Evolutionary conservation across 1,284 basidiomycete species (phyloP).

Genomic region (Ganoderma resinaceum): DNA sequence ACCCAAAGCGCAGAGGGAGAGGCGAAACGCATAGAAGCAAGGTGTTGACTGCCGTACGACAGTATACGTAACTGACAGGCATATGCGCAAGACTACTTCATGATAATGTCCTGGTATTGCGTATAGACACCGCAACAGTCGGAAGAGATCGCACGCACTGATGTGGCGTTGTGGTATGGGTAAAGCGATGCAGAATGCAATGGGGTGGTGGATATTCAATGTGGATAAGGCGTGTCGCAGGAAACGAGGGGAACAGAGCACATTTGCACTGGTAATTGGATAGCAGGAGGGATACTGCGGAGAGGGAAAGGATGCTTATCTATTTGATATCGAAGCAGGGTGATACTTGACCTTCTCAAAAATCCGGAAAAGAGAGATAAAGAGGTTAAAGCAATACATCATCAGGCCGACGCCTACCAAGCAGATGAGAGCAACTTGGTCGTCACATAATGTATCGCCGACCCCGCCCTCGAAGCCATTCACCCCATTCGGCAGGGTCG

Average conservation of each 20-base stretch:
- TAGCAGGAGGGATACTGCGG: background rate
- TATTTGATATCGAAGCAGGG: slow-evolving; percentile 32
- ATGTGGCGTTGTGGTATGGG: background rate
- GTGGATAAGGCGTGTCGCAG: slow-evolving; percentile 17
- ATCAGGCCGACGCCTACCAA: slow-evolving; percentile 78
- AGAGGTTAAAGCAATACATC: slow-evolving; percentile 81
- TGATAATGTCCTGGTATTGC: background rate
- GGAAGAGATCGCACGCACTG: background rate
- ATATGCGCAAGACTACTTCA: background rate
- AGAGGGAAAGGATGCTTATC: slow-evolving; percentile 9
- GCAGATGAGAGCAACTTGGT: slow-evolving; percentile 77
- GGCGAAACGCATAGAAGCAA: background rate
- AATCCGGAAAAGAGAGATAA: slow-evolving; percentile 87
- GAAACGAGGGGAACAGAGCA: background rate
- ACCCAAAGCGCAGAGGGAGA: background rate
- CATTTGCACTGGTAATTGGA: slow-evolving; percentile 4
- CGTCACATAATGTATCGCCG: slow-evolving; percentile 67
- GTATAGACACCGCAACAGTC: background rate
- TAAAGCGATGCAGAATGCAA: background rate
- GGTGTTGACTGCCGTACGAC: slow-evolving; percentile 1
- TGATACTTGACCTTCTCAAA: slow-evolving; percentile 86
- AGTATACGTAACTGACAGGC: slow-evolving; percentile 6
- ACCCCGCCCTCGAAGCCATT: slow-evolving; percentile 51
- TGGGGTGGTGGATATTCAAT: background rate
- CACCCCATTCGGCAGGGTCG: slow-evolving; percentile 48